Base-by-base conservation (phyloP, 805 yeast species). In the Candida sakaeoensis region DNA sequence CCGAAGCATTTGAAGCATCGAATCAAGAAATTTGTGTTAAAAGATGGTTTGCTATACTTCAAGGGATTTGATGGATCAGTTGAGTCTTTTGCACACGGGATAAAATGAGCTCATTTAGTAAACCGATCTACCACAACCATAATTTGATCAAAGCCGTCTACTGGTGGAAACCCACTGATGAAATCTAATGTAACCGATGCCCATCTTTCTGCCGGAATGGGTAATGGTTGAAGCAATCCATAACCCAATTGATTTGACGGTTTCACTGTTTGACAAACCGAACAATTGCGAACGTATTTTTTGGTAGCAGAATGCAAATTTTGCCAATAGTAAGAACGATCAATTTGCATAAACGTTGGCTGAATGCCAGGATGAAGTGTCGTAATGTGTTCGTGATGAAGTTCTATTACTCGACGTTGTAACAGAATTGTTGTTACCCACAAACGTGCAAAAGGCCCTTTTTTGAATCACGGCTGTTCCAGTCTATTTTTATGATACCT, bases 71-170 rank as follows among this genome's bases (percentile, higher is more conserved):
- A n/a, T n/a, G n/a, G n/a, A n/a, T n/a, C n/a, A n/a, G n/a, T n/a
- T n/a, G n/a, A n/a, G n/a, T n/a, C n/a, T n/a, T n/a, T n/a, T n/a
- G n/a, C n/a, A n/a, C n/a, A n/a, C n/a, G n/a, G n/a, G 2, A 51
- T 39, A 23, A 51, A 51, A 23, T 42, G 52, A 8, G 44, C 47
- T 13, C 36, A 24, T 33, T 52, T 51, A 2, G 55, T 37, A 12
- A 51, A 35, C 17, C 47, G 24, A 36, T 49, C 48, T 2, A 49
- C 51, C 8, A 51, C 45, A 3, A 49, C 52, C 3, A 47, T 12
- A 12, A 51, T 38, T 6, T 34, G 13, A 28, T 51, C 40, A 17
- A 18, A 30, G 5, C 45, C 44, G 3, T 42, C 23, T 4, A 34
- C 21, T 7, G 25, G 13, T 1, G 46, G 48, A 15, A 51, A 19